Percentiles rank a stretch among this genome's conserved stretches.
Conservation (phyloP, 2,329 filamentous ascomycete species). For the Scedosporium boydii region DNA sequence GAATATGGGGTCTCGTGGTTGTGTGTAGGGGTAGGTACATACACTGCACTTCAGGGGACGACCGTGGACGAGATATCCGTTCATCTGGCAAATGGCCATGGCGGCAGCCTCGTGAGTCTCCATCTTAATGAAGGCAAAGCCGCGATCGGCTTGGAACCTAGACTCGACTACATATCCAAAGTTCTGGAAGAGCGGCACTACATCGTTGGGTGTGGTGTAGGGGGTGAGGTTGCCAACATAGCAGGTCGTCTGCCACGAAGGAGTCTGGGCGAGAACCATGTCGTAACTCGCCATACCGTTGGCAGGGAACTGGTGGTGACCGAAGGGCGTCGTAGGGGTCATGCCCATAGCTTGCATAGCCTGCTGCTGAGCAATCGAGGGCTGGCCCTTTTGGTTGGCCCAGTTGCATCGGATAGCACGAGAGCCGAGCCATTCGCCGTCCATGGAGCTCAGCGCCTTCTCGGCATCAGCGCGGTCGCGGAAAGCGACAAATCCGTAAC, state of each 20-base stretch:
- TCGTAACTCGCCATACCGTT: constrained; percentile 96
- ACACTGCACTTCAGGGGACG: constrained; percentile 97
- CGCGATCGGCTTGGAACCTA: constrained; percentile 93
- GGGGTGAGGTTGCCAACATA: constrained; percentile 97
- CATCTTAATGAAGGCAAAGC: constrained; percentile 99
- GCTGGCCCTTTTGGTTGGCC: constrained; percentile 99
- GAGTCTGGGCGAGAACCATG: constrained; percentile 91
- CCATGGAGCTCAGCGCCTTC: constrained; percentile 94
- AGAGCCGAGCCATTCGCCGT: constrained; percentile 97
- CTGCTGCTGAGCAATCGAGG: constrained; percentile 95
- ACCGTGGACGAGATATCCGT: constrained; percentile 95
- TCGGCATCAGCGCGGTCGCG: constrained; percentile 89
- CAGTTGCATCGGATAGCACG: constrained; percentile 98
- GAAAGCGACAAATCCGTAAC: constrained; percentile 97
- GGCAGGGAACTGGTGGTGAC: constrained; percentile 95
- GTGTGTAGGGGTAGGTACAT: constrained; percentile 36
- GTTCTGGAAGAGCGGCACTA: constrained; percentile 97
- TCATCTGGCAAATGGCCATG: constrained; percentile 96
- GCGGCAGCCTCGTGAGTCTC: constrained; percentile 96
- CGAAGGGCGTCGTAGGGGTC: constrained; percentile 92
- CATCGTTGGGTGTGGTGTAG: constrained; percentile 92
- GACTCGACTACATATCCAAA: constrained; percentile 97
- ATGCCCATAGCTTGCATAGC: constrained; percentile 97
- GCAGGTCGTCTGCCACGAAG: constrained; percentile 95
- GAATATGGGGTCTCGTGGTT: not conserved